A percentile compares a stretch with the other conserved stretches of the same genome.
These are phyloP conservation scores for Neoscytalidium dimidiatum DNA, from an alignment of 2,329 filamentous ascomycete genomes.

Conservation along the genomic window DNA sequence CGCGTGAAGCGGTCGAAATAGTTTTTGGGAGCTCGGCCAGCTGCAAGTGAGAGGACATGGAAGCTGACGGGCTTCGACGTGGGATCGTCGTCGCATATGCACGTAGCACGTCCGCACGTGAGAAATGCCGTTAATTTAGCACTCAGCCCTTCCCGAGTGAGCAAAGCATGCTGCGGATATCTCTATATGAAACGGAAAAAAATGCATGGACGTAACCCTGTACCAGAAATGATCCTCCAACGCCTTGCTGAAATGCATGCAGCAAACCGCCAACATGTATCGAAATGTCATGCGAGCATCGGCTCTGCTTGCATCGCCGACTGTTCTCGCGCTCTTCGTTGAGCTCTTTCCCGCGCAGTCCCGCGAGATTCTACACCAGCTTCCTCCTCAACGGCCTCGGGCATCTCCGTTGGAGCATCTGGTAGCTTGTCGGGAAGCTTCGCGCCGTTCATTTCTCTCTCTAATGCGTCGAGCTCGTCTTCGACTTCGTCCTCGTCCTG, in stretches of 20 bases:
- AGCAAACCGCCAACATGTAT: conserved; percentile 11
- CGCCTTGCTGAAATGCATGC: conserved; percentile 20
- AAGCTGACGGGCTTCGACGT: too few species aligned
- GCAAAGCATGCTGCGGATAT: conserved; percentile 7
- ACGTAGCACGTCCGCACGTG: background rate
- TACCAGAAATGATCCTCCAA: background rate
- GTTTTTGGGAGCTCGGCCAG: background rate
- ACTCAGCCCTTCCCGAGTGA: background rate
- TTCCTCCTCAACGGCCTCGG: conserved; percentile 30
- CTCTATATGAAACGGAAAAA: conserved; percentile 3
- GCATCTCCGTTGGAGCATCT: conserved; percentile 37
- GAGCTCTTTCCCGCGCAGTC: conserved; percentile 34
- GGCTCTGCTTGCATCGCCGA: conserved; percentile 33
- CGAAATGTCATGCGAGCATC: conserved; percentile 35
- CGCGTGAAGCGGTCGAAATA: background rate
- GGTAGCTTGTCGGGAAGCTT: conserved; percentile 44
- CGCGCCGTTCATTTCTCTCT: conserved; percentile 59
- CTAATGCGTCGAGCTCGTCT: conserved; percentile 84
- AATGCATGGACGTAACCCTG: background rate
- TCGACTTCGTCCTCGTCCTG: conserved; percentile 98
- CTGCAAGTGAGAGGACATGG: too few species aligned
- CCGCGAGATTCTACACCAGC: conserved; percentile 23
- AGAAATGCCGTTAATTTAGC: background rate
- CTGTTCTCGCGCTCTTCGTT: conserved; percentile 34
- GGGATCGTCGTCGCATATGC: too few species aligned